A percentile compares a stretch with the other conserved stretches of the same genome.
Evolutionary conservation across 176 grass and related monocot genomes (phyloP).

Genomic region (Cenchrus purpureus): DNA sequence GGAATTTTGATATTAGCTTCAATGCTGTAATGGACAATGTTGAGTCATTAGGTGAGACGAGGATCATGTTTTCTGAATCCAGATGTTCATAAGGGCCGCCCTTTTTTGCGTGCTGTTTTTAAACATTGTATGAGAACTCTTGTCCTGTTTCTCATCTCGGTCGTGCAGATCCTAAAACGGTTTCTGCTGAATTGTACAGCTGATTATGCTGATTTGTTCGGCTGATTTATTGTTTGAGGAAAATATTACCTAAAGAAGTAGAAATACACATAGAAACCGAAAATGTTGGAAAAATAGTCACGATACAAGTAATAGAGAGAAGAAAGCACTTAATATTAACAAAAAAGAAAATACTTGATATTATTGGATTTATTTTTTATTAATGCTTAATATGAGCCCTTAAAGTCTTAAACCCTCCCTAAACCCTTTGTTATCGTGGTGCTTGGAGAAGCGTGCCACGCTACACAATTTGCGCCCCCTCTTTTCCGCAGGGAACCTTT

Average conservation of each 20-base stretch:
- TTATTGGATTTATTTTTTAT: too few species aligned
- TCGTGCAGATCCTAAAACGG: not conserved
- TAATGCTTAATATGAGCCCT: too few species aligned
- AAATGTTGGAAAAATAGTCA: too few species aligned
- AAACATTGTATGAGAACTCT: not conserved
- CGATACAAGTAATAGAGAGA: too few species aligned
- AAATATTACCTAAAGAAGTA: too few species aligned
- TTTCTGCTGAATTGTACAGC: too few species aligned
- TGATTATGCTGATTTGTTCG: too few species aligned
- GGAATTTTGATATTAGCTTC: not conserved
- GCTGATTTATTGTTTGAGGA: too few species aligned
- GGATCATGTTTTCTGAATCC: not conserved
- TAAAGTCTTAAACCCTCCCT: not conserved
- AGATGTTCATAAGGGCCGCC: not conserved
- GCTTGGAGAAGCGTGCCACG: constrained; percentile 8
- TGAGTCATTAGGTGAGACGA: not conserved
- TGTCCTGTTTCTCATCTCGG: too few species aligned
- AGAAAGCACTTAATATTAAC: too few species aligned
- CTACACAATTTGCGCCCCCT: not conserved
- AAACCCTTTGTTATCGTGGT: not conserved
- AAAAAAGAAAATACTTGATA: too few species aligned
- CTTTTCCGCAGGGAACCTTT: not conserved
- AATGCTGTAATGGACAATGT: not conserved
- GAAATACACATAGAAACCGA: too few species aligned
- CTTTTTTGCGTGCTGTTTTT: not conserved